Conservation (phyloP, 345 rosid species). For the Eutrema heterophyllum region DNA sequence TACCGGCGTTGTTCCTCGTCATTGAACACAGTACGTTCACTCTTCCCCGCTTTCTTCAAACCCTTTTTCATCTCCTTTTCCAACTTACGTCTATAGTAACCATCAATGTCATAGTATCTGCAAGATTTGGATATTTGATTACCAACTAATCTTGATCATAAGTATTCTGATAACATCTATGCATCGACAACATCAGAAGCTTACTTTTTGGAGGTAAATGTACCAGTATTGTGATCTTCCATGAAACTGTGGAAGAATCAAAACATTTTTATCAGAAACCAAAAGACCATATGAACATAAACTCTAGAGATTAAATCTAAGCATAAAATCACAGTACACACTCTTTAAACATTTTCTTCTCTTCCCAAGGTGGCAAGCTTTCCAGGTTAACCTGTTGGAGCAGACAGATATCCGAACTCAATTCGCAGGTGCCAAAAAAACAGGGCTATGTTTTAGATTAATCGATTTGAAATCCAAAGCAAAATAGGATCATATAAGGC, state of each 20-base stretch:
- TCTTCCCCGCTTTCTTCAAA: slow-evolving; percentile 45
- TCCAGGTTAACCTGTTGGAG: slow-evolving; percentile 72
- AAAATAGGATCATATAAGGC: background rate
- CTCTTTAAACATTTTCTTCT: slow-evolving; percentile 94
- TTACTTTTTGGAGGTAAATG: slow-evolving; percentile 96
- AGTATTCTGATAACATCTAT: background rate
- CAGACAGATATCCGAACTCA: background rate
- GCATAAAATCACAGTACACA: slow-evolving; percentile 28
- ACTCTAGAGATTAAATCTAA: background rate
- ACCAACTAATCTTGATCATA: background rate
- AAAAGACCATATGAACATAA: background rate
- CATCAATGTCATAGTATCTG: slow-evolving; percentile 90
- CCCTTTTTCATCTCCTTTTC: slow-evolving; percentile 71
- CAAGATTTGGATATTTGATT: background rate
- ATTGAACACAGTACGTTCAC: slow-evolving; percentile 85
- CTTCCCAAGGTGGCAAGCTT: slow-evolving; percentile 92
- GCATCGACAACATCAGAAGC: slow-evolving; percentile 15
- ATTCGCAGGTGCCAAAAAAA: background rate
- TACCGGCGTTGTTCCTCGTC: slow-evolving; percentile 97
- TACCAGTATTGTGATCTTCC: slow-evolving; percentile 98
- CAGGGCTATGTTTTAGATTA: background rate
- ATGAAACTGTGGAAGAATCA: slow-evolving; percentile 54
- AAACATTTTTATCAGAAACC: background rate
- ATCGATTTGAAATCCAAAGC: background rate
- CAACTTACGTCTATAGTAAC: slow-evolving; percentile 65